These are phyloP conservation scores for Noccaea bulbosa DNA, from an alignment of 345 rosid genomes.

Conservation along the genomic window DNA sequence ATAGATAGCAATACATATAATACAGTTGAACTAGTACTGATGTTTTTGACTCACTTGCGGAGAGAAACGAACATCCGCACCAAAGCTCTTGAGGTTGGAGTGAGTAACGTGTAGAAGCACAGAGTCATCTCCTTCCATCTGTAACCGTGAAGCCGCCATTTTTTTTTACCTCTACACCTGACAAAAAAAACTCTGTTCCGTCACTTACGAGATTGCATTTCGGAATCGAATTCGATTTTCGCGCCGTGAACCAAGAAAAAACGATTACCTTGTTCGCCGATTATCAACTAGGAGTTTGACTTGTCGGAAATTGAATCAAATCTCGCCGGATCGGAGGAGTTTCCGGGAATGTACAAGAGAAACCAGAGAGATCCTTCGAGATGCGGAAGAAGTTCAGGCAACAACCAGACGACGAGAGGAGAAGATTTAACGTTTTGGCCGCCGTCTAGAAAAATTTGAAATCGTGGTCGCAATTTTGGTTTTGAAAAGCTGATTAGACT, in stretches of 20 bases:
- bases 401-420: not conserved
- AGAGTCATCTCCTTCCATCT: conserved; percentile 62
- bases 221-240: not conserved
- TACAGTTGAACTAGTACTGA: not conserved
- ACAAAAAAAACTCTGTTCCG: conserved; percentile 16
- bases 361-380: not conserved
- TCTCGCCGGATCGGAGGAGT: conserved; percentile 31
- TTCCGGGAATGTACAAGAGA: not conserved
- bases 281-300: not conserved
- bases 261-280: conserved; percentile 1
- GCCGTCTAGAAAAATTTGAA: conserved; percentile 7
- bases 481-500: not conserved
- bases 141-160: conserved; percentile 51
- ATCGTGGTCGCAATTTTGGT: not conserved
- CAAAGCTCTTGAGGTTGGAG: conserved; percentile 75
- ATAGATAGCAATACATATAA: conserved; percentile 1
- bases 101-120: conserved; percentile 77
- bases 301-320: conserved; percentile 21
- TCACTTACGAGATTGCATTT: not conserved
- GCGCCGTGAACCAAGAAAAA: not conserved
- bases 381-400: not conserved
- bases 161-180: conserved; percentile 2
- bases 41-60: conserved; percentile 59
- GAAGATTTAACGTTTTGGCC: not conserved
- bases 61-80: conserved; percentile 69